These are phyloP conservation scores for Lichtheimia ramosa DNA, from an alignment of 371 early-diverging fungal species.

Conservation along the genomic window DNA sequence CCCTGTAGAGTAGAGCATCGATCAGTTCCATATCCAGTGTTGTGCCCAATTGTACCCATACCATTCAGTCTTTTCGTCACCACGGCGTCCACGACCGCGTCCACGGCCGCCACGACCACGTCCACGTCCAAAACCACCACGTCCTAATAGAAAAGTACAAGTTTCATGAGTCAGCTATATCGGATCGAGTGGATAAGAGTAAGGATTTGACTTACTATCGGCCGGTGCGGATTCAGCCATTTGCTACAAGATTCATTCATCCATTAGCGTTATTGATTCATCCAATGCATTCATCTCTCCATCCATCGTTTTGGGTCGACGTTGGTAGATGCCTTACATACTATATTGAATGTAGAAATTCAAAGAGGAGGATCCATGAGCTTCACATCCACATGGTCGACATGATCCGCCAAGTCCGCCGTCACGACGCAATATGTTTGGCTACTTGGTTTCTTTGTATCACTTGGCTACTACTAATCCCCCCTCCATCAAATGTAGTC, in stretches of 20 bases:
- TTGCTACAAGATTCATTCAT: constrained; percentile 32
- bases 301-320: neutral
- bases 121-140: constrained; percentile 86
- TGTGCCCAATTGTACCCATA: constrained; percentile 7
- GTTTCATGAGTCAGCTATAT: neutral
- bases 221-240: constrained; percentile 82
- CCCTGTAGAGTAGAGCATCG: constrained; percentile 38
- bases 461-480: neutral
- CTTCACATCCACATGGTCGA: neutral
- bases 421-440: neutral
- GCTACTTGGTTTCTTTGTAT: neutral
- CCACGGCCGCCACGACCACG: constrained; percentile 83
- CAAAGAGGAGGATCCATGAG: constrained; percentile 15
- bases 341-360: constrained; percentile 16
- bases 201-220: constrained; percentile 57
- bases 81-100: constrained; percentile 80
- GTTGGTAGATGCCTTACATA: constrained; percentile 14
- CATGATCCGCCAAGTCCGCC: neutral
- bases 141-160: constrained; percentile 39
- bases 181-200: neutral
- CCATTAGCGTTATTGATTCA: constrained; percentile 9
- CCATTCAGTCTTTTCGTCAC: constrained; percentile 89
- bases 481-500: no score
- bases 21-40: neutral
- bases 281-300: constrained; percentile 6